A percentile compares a stretch with the other conserved stretches of the same genome.
These are phyloP conservation scores for Phoenix dactylifera DNA, from an alignment of 176 grass and related monocot genomes.

Conservation along the genomic window DNA sequence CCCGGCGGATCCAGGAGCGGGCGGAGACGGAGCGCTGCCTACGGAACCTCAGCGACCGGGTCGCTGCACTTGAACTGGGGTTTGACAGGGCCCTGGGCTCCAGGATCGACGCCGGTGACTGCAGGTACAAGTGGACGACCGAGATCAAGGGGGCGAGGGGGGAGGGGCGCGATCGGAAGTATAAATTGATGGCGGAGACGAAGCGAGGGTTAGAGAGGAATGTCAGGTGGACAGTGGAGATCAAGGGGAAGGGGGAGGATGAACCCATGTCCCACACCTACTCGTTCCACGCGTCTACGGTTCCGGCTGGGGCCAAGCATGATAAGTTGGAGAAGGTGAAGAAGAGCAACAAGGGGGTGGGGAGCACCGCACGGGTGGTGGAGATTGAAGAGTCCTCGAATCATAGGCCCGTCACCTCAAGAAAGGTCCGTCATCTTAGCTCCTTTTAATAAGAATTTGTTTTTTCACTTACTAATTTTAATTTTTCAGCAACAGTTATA, in stretches of 20 bases:
- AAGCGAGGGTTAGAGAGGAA: slow-evolving; percentile 30
- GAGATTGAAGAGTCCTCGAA: slow-evolving; percentile 12
- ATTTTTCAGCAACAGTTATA: no score
- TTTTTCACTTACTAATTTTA: no score
- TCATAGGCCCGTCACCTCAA: slow-evolving; percentile 30
- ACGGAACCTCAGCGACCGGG: slow-evolving; percentile 50
- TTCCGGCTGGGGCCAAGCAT: slow-evolving; percentile 9
- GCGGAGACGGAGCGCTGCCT: slow-evolving; percentile 26
- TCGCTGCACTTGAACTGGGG: slow-evolving; percentile 56
- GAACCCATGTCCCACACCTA: slow-evolving; percentile 42
- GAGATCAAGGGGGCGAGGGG: slow-evolving; percentile 26
- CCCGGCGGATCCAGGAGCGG: neutral
- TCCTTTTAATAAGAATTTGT: no score
- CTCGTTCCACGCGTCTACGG: slow-evolving; percentile 35
- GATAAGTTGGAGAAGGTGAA: slow-evolving; percentile 1
- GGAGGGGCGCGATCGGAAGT: slow-evolving; percentile 20
- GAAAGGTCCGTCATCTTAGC: slow-evolving; percentile 33
- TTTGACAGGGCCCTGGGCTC: slow-evolving; percentile 13
- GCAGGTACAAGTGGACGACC: slow-evolving; percentile 56
- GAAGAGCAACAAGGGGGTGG: neutral
- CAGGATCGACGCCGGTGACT: slow-evolving; percentile 6
- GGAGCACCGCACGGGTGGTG: neutral
- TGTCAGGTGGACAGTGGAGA: slow-evolving; percentile 49
- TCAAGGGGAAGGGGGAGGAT: slow-evolving; percentile 50
- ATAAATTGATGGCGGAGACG: slow-evolving; percentile 55